These are phyloP conservation scores for Tetratostichococcus sp. DNA, from an alignment of 139 green algal genomes.

Conservation along the genomic window DNA sequence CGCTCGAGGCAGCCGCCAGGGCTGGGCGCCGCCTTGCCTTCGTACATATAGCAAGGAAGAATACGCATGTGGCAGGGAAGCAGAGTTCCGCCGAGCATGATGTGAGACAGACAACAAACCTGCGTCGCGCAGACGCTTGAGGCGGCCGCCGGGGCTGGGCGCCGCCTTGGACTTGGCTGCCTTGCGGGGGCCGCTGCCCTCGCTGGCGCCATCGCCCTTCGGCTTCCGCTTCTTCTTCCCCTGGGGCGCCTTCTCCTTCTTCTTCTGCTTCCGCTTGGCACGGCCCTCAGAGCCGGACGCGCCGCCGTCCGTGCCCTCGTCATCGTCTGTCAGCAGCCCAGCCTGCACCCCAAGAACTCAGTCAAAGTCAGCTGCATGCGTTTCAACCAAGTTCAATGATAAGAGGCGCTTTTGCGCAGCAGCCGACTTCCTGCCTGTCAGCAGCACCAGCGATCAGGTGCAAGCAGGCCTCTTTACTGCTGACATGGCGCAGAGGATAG, in stretches of 20 bases:
- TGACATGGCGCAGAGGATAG: not conserved
- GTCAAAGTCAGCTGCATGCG: no score
- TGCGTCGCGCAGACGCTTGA: not conserved
- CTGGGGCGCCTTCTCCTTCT: not conserved
- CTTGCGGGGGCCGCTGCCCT: not conserved
- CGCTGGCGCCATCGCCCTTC: not conserved
- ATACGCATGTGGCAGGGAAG: no score
- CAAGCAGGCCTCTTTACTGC: not conserved
- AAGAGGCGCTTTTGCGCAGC: no score
- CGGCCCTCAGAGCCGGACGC: not conserved
- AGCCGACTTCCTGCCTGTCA: not conserved
- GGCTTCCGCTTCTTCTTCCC: slow-evolving; percentile 1
- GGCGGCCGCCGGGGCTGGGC: not conserved
- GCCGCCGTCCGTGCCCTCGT: not conserved
- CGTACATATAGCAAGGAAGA: no score
- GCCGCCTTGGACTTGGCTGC: not conserved
- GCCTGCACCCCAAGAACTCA: not conserved
- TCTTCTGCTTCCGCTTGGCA: slow-evolving; percentile 12
- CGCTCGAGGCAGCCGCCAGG: no score
- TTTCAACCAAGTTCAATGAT: no score
- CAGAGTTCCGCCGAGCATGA: no score
- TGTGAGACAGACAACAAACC: no score
- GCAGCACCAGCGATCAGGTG: not conserved
- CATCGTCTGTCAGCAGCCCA: not conserved
- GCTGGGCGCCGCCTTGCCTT: no score